phyloP scores from a whole-genome alignment of 2,329 filamentous ascomycete genomes.

The Alternaria sp. region DNA sequence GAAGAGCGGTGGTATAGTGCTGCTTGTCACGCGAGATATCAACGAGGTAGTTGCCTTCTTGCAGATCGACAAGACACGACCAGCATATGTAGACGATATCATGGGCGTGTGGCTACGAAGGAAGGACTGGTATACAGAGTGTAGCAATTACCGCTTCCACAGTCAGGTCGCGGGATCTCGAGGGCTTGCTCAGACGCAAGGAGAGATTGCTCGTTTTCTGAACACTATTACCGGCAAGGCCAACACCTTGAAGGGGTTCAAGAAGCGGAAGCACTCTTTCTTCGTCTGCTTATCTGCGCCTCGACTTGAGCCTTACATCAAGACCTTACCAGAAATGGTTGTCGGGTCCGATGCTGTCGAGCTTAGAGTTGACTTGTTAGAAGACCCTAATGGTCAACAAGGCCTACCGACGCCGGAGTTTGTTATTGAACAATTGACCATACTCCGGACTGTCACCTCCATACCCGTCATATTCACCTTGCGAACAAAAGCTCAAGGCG shows the following conservation, averaged over 20 bases:
- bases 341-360: slow-evolving; percentile 94
- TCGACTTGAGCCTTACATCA: slow-evolving; percentile 69
- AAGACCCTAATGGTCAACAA: slow-evolving; percentile 69
- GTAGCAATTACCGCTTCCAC: slow-evolving; percentile 94
- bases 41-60: slow-evolving; percentile 89
- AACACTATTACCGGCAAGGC: slow-evolving; percentile 70
- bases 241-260: slow-evolving; percentile 64
- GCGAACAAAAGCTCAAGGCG: slow-evolving; percentile 84
- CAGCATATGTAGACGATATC: slow-evolving; percentile 92
- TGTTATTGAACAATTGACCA: slow-evolving; percentile 80
- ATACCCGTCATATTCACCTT: slow-evolving; percentile 93
- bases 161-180: slow-evolving; percentile 70
- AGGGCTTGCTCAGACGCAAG: slow-evolving; percentile 62
- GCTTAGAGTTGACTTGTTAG: slow-evolving; percentile 87
- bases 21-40: slow-evolving; percentile 87
- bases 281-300: slow-evolving; percentile 92
- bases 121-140: slow-evolving; percentile 88
- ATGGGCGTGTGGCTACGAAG: slow-evolving; percentile 88
- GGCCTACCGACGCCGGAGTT: slow-evolving; percentile 74
- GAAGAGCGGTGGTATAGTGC: slow-evolving; percentile 79
- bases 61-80: slow-evolving; percentile 85
- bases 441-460: slow-evolving; percentile 74
- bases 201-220: slow-evolving; percentile 78
- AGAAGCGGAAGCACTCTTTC: slow-evolving; percentile 77
- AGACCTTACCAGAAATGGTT: slow-evolving; percentile 74